Percentiles rank a stretch among this genome's conserved stretches.
Evolutionary conservation across 2,329 filamentous ascomycete genomes (phyloP).

Genomic region (Aspergillus japonicus): DNA sequence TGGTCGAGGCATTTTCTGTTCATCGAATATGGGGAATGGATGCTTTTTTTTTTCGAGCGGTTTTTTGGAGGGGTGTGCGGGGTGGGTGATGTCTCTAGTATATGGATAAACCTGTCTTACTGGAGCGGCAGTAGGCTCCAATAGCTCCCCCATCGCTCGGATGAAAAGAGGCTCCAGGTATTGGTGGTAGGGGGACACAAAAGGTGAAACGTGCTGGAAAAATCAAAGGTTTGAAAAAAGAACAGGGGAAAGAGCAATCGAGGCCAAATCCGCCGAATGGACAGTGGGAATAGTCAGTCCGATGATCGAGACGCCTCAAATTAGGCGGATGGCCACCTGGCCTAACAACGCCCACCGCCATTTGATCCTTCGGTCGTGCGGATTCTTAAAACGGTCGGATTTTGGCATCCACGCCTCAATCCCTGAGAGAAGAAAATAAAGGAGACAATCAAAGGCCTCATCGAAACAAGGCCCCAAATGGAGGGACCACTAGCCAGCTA

Average conservation of each 20-base stretch:
- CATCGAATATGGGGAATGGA: constrained; percentile 1
- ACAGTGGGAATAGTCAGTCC: constrained; percentile 4
- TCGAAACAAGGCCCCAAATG: constrained; percentile 29
- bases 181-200: background rate
- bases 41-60: constrained; percentile 12
- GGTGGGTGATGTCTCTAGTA: constrained; percentile 25
- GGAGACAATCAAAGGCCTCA: constrained; percentile 7
- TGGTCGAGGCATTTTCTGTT: constrained; percentile 1
- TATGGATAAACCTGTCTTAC: constrained; percentile 16
- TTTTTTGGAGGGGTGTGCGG: constrained; percentile 15
- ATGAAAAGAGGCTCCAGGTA: background rate
- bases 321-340: constrained; percentile 13
- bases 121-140: constrained; percentile 35
- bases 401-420: background rate
- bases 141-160: constrained; percentile 10
- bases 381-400: background rate
- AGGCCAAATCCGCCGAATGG: background rate
- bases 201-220: background rate
- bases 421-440: background rate
- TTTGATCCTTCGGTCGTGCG: constrained; percentile 5
- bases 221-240: background rate
- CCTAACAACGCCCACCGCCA: constrained; percentile 15
- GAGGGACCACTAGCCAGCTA: constrained; percentile 36
- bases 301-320: constrained; percentile 13
- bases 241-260: constrained; percentile 1